Percentiles rank a stretch among this genome's conserved stretches.
Evolutionary conservation across 2,329 filamentous ascomycete genomes (phyloP).

Genomic region (Delphinella strobiligena): DNA sequence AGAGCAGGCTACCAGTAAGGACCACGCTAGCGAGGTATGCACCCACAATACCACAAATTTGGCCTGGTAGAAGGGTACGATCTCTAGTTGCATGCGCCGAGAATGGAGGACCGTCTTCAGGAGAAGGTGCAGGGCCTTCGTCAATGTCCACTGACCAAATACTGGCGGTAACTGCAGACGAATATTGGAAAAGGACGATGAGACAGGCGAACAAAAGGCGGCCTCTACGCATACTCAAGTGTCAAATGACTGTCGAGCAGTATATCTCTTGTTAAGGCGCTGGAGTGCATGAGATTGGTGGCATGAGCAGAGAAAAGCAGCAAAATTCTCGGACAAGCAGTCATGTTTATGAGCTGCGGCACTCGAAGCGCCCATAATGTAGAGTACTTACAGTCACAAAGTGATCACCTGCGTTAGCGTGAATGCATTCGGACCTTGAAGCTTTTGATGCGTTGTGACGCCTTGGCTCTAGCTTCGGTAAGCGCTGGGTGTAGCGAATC

Average conservation of each 20-base stretch:
- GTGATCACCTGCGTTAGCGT: not conserved
- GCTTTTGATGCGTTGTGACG: not conserved
- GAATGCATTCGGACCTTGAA: not conserved
- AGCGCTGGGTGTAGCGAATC: not conserved
- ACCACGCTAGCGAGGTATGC: slow-evolving; percentile 70
- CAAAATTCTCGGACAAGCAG: too few relatives aligned
- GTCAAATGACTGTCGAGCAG: too few relatives aligned
- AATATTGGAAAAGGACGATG: not conserved
- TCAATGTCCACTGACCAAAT: slow-evolving; percentile 37
- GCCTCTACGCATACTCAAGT: not conserved
- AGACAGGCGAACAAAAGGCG: not conserved
- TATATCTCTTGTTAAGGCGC: too few relatives aligned
- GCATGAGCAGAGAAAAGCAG: too few relatives aligned
- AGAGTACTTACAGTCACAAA: not conserved
- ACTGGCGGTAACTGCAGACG: slow-evolving; percentile 5
- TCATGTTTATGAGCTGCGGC: too few relatives aligned
- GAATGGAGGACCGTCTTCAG: slow-evolving; percentile 48
- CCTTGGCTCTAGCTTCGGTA: not conserved
- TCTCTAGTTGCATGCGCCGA: slow-evolving; percentile 49
- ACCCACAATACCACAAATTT: slow-evolving; percentile 73
- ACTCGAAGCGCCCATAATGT: not conserved
- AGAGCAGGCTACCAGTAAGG: slow-evolving; percentile 52
- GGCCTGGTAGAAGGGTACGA: slow-evolving; percentile 56
- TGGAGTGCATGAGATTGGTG: too few relatives aligned
- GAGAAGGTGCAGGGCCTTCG: slow-evolving; percentile 44